Evolutionary conservation across 768 basidiomycete species (phyloP).

Genomic region (Amanita rubescens): DNA sequence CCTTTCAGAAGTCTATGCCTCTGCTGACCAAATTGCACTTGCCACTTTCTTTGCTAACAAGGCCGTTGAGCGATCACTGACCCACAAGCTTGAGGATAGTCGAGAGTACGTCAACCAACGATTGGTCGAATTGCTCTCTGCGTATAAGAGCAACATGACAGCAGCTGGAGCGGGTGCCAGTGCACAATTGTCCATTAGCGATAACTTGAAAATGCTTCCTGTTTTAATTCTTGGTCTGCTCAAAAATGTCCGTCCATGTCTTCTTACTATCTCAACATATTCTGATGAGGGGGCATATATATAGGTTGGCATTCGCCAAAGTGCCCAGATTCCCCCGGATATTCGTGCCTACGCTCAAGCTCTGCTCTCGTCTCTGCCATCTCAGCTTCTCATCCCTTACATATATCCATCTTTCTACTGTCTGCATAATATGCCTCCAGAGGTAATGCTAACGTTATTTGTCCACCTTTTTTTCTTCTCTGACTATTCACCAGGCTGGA

Average conservation of each 20-base stretch:
- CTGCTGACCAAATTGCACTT: conserved; percentile 84
- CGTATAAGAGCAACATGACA: conserved; percentile 96
- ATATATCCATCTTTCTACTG: conserved; percentile 95
- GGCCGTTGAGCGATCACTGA: conserved; percentile 82
- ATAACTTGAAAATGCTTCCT: conserved; percentile 93
- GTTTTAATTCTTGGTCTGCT: conserved; percentile 82
- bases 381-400: conserved; percentile 88
- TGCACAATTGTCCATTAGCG: conserved; percentile 85
- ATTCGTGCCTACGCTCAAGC: conserved; percentile 93
- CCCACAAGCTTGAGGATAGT: conserved; percentile 84
- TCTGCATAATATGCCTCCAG: conserved; percentile 91
- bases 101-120: conserved; percentile 80
- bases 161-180: conserved; percentile 89
- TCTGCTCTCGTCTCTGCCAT: conserved; percentile 83
- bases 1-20: conserved; percentile 84
- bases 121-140: conserved; percentile 74
- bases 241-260: conserved; percentile 68
- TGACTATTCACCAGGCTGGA: conserved; percentile 52
- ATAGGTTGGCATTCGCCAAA: conserved; percentile 91
- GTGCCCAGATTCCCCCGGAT: conserved; percentile 94
- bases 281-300: conserved; percentile 5
- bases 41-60: conserved; percentile 84
- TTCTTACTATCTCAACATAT: background rate
- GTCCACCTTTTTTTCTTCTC: conserved; percentile 5
- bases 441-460: conserved; percentile 39